Conservation (phyloP, 2,329 filamentous ascomycete genomes). For the Pseudocercospora eumusae region DNA sequence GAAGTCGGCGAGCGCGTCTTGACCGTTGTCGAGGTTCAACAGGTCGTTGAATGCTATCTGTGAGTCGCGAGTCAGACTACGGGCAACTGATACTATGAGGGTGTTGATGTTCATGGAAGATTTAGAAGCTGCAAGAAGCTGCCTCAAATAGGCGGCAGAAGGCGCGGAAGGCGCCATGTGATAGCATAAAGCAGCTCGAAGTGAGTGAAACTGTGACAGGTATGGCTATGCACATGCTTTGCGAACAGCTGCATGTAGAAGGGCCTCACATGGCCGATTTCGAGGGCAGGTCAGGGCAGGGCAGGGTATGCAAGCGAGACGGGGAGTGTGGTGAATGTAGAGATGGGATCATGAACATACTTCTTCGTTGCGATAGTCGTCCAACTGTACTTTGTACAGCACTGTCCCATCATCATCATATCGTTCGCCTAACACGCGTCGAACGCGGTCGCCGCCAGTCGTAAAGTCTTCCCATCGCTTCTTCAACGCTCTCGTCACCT, state of each 20-base stretch:
- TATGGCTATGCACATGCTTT: neutral
- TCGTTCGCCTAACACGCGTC: conserved; percentile 45
- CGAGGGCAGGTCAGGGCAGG: neutral
- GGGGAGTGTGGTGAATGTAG: no score
- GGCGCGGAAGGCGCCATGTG: neutral
- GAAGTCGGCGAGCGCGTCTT: conserved; percentile 49
- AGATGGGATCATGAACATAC: conserved; percentile 40
- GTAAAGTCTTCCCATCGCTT: conserved; percentile 35
- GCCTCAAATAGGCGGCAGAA: neutral
- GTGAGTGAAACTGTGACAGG: neutral
- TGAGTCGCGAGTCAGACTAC: neutral
- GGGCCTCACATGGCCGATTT: neutral
- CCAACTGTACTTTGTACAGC: conserved; percentile 47
- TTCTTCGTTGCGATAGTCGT: conserved; percentile 43
- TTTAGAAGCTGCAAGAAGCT: neutral
- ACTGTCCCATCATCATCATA: conserved; percentile 36
- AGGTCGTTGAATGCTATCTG: conserved; percentile 53
- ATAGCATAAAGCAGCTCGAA: neutral
- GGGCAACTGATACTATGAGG: neutral
- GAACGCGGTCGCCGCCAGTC: conserved; percentile 38
- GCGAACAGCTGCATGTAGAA: neutral
- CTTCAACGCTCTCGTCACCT: conserved; percentile 17
- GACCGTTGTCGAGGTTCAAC: conserved; percentile 49
- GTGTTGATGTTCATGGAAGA: neutral
- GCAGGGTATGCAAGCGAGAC: no score